Conservation (phyloP, 805 yeast genomes). For the Nakazawaea wyomingensis region DNA sequence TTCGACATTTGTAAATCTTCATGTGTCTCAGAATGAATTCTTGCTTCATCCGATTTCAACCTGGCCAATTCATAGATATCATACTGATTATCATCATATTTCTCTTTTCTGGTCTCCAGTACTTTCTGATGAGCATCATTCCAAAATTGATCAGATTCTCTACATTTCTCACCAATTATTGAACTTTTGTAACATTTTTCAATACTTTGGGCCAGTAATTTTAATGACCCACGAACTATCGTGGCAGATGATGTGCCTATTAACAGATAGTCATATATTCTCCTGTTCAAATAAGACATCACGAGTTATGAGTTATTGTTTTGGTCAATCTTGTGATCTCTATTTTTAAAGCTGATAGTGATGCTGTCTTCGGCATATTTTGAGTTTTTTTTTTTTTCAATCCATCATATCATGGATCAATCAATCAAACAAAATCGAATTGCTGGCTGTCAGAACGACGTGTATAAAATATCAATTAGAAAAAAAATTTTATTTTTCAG, state of each 20-base stretch:
- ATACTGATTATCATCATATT: slow-evolving; percentile 14
- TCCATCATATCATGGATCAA: no score
- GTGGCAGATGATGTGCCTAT: slow-evolving; percentile 23
- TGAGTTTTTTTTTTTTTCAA: no score
- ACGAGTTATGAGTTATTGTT: no score
- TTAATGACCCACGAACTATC: slow-evolving; percentile 20
- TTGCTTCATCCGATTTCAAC: slow-evolving; percentile 23
- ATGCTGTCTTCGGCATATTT: no score
- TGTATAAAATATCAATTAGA: not conserved
- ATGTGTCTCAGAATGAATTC: slow-evolving; percentile 7
- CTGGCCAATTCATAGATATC: slow-evolving; percentile 30
- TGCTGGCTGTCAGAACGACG: no score
- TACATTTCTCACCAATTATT: slow-evolving; percentile 10
- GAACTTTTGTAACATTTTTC: slow-evolving; percentile 17
- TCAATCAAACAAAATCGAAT: no score
- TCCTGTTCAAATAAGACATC: not conserved
- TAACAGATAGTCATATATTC: slow-evolving; percentile 20
- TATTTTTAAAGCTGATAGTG: no score
- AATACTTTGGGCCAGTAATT: slow-evolving; percentile 13
- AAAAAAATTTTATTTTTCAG: slow-evolving; percentile 2
- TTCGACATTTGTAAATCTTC: slow-evolving; percentile 9
- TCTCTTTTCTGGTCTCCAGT: slow-evolving; percentile 17
- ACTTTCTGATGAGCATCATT: slow-evolving; percentile 21
- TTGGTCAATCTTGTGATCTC: no score
- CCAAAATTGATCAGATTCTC: slow-evolving; percentile 20